phyloP scores from a whole-genome alignment of 208 protist genomes.

The Herpetomonas samuelpessoai region DNA sequence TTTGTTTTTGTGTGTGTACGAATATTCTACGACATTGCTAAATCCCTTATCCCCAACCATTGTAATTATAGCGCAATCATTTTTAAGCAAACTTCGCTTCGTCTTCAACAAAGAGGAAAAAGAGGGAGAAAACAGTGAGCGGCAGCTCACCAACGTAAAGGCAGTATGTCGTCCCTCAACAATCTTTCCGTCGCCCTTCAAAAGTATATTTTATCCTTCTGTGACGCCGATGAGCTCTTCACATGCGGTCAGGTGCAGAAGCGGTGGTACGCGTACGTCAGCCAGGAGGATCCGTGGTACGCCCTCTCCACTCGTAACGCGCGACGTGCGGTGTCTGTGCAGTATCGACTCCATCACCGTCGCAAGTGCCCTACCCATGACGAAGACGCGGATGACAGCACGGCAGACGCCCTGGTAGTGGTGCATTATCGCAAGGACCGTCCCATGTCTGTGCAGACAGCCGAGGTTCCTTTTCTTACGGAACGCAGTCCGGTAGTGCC shows the following conservation, averaged over 20 bases:
- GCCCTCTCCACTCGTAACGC: conserved; percentile 13
- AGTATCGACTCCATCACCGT: conserved; percentile 7
- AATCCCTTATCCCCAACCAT: too few relatives aligned
- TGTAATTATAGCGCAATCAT: too few relatives aligned
- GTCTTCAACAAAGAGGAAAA: too few relatives aligned
- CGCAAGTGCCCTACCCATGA: not conserved
- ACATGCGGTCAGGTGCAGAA: conserved; percentile 15
- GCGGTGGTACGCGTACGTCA: conserved; percentile 10
- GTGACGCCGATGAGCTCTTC: conserved; percentile 30
- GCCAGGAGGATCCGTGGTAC: conserved; percentile 15
- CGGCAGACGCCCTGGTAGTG: too few relatives aligned
- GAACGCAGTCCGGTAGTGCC: too few relatives aligned
- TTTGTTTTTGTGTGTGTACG: too few relatives aligned
- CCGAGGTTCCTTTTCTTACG: not conserved
- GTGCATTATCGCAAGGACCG: not conserved
- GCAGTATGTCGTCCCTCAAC: conserved; percentile 6
- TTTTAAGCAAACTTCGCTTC: too few relatives aligned
- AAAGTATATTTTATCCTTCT: conserved; percentile 26
- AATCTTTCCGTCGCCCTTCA: conserved; percentile 12
- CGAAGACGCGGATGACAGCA: not conserved
- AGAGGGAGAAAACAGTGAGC: too few relatives aligned
- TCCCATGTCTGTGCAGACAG: not conserved
- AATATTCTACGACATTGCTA: too few relatives aligned
- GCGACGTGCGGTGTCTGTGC: conserved; percentile 10
- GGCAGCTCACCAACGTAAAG: not conserved